Conservation (phyloP, 805 yeast species). For the Metschnikowia bowlesiae region DNA sequence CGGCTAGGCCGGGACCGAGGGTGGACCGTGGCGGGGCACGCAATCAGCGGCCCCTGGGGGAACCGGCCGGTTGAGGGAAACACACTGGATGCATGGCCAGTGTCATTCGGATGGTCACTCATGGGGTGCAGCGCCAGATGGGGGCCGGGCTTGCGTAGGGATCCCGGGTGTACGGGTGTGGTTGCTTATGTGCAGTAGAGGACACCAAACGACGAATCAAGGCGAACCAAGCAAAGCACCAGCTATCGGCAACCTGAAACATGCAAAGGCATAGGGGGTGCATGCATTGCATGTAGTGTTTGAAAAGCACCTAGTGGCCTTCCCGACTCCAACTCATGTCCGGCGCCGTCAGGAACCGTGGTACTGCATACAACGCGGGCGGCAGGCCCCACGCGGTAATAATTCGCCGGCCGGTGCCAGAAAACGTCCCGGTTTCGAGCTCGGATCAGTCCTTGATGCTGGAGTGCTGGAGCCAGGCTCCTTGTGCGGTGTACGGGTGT, state of each 20-base stretch:
- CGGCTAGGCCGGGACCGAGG: background rate
- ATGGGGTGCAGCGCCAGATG: background rate
- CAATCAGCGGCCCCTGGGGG: background rate
- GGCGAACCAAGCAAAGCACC: background rate
- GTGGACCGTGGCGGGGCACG: background rate
- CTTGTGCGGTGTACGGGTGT: too few relatives aligned
- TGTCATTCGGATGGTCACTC: background rate
- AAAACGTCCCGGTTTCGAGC: too few relatives aligned
- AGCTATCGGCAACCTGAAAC: background rate
- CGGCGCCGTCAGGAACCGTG: too few relatives aligned
- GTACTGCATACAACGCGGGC: too few relatives aligned
- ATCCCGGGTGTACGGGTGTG: conserved; percentile 1
- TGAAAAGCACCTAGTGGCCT: too few relatives aligned
- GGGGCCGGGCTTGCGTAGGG: background rate
- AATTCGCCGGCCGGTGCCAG: too few relatives aligned
- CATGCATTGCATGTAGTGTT: too few relatives aligned
- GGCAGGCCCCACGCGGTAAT: too few relatives aligned
- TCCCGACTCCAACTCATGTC: too few relatives aligned
- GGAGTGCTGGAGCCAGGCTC: background rate
- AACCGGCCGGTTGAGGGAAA: conserved; percentile 8
- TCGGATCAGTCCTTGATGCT: background rate
- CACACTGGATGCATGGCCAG: background rate
- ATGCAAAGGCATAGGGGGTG: background rate
- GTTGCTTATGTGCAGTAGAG: background rate
- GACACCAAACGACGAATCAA: background rate